Conservation (phyloP, 306 rosid species). For the Corylus americana region DNA sequence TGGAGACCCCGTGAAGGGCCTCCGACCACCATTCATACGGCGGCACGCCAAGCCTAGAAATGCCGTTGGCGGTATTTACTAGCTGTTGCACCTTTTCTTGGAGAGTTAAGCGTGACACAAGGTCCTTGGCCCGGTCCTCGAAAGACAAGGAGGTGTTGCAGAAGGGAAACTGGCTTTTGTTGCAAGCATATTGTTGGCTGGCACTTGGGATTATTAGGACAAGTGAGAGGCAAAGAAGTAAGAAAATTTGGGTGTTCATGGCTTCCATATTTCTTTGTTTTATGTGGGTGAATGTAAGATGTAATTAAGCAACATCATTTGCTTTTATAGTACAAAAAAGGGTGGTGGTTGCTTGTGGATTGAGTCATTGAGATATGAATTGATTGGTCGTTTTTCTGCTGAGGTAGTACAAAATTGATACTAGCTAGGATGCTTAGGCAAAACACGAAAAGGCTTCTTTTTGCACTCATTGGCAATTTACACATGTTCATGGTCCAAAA, state of each 20-base stretch:
- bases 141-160: slow-evolving; percentile 55
- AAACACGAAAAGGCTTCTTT: slow-evolving; percentile 41
- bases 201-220: slow-evolving; percentile 27
- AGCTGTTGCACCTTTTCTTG: slow-evolving; percentile 59
- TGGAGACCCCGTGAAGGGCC: slow-evolving; percentile 76
- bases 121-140: slow-evolving; percentile 49
- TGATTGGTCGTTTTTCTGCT: too few species aligned
- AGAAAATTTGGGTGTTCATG: slow-evolving; percentile 37
- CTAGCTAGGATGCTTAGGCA: slow-evolving; percentile 33
- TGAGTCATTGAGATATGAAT: too few species aligned
- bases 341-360: too few species aligned
- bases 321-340: slow-evolving; percentile 27
- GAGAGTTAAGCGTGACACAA: slow-evolving; percentile 60
- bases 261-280: slow-evolving; percentile 3
- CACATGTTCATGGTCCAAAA: too few species aligned
- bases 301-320: slow-evolving; percentile 6
- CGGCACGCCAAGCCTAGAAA: slow-evolving; percentile 65
- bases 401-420: too few species aligned
- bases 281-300: neutral
- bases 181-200: slow-evolving; percentile 62
- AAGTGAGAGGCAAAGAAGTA: slow-evolving; percentile 24
- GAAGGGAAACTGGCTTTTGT: slow-evolving; percentile 46
- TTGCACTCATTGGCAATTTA: slow-evolving; percentile 12
- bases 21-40: slow-evolving; percentile 84
- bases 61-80: slow-evolving; percentile 39